phyloP scores from a whole-genome alignment of 176 grass and related monocot species.

The Luzula sylvatica region DNA sequence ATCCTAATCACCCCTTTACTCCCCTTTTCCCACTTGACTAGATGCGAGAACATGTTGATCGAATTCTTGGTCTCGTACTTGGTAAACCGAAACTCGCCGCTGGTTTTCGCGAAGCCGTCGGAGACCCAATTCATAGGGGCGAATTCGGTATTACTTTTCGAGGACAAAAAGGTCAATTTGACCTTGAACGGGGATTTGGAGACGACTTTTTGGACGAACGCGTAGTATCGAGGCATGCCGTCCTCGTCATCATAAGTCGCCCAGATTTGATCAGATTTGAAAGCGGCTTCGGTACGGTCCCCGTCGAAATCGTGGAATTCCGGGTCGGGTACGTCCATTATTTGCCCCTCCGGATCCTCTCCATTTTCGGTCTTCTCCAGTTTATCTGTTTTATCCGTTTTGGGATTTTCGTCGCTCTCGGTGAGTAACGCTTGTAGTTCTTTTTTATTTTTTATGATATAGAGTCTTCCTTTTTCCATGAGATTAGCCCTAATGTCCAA shows the following conservation, averaged over 20 bases:
- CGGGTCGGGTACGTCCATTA: slow-evolving; percentile 72
- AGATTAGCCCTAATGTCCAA: slow-evolving; percentile 48
- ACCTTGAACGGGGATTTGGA: slow-evolving; percentile 73
- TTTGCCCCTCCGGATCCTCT: slow-evolving; percentile 2
- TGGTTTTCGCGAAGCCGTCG: slow-evolving; percentile 74
- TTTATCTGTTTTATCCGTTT: slow-evolving; percentile 29
- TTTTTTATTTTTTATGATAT: slow-evolving; percentile 29
- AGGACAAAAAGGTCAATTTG: slow-evolving; percentile 72
- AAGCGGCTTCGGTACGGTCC: slow-evolving; percentile 70
- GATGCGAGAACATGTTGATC: slow-evolving; percentile 88
- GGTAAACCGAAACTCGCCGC: slow-evolving; percentile 77
- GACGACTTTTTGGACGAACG: slow-evolving; percentile 86
- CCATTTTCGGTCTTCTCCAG: slow-evolving; percentile 4
- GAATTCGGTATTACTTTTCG: slow-evolving; percentile 67
- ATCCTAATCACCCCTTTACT: slow-evolving; percentile 69
- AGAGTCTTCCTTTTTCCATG: slow-evolving; percentile 49
- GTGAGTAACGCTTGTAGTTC: slow-evolving; percentile 15
- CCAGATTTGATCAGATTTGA: slow-evolving; percentile 85
- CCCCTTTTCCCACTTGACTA: slow-evolving; percentile 85
- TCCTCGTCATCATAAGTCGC: slow-evolving; percentile 90
- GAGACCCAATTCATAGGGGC: slow-evolving; percentile 62
- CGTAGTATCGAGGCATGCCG: slow-evolving; percentile 93
- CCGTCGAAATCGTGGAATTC: slow-evolving; percentile 97
- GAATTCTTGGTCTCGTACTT: slow-evolving; percentile 61
- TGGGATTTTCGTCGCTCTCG: background rate